These are phyloP conservation scores for Fraxinus baroniana DNA, from an alignment of 305 asterid species.

Conservation along the genomic window DNA sequence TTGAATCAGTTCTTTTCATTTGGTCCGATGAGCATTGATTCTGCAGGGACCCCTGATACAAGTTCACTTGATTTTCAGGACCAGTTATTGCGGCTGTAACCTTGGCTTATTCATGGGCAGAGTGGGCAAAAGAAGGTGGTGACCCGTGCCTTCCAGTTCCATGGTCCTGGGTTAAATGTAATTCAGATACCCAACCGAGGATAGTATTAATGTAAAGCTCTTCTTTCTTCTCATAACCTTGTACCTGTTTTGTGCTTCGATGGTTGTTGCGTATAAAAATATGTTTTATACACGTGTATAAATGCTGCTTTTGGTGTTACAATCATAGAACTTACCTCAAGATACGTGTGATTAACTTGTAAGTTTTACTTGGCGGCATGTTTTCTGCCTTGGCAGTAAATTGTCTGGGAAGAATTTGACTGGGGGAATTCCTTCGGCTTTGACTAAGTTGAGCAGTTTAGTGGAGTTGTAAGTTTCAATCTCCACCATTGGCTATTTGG, in stretches of 20 bases:
- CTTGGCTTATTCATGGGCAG: constrained; percentile 44
- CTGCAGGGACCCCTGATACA: not conserved
- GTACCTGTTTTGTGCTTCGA: not conserved
- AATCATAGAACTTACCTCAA: not conserved
- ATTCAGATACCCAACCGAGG: constrained; percentile 72
- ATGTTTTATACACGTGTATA: not conserved
- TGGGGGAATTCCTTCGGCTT: constrained; percentile 67
- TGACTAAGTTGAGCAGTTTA: constrained; percentile 56
- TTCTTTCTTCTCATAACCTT: constrained; percentile 13
- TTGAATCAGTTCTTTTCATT: not conserved
- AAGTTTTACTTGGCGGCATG: not conserved
- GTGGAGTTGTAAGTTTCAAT: constrained; percentile 61
- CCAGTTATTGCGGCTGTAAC: constrained; percentile 53
- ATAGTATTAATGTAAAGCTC: constrained; percentile 61
- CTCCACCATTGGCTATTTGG: constrained; percentile 1
- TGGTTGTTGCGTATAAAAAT: not conserved
- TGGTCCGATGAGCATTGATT: not conserved
- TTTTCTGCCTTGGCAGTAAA: constrained; percentile 53
- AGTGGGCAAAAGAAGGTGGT: constrained; percentile 93
- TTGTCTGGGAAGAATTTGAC: constrained; percentile 71
- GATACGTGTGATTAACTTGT: not conserved
- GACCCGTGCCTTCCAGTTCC: constrained; percentile 95
- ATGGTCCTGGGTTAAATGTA: constrained; percentile 93
- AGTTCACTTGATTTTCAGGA: constrained; percentile 49
- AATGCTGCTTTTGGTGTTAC: not conserved